Evolutionary conservation across 1,284 basidiomycete species (phyloP).

Genomic region (Agaricales sp.): DNA sequence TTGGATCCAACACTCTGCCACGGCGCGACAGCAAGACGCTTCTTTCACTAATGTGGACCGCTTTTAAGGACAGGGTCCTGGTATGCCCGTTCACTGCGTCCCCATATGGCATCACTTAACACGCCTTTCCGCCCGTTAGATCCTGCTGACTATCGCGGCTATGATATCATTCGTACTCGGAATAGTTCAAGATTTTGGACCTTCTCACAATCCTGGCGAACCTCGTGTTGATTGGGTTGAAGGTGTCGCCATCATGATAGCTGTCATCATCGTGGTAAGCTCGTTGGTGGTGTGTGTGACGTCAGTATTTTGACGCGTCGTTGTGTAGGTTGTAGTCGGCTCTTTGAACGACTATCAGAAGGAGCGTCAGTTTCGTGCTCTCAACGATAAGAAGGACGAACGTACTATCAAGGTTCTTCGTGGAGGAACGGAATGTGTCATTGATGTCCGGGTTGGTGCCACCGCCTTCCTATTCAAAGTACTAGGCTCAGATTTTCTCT

Average conservation of each 20-base stretch:
- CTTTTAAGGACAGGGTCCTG: conserved; percentile 92
- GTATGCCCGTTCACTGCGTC: conserved; percentile 33
- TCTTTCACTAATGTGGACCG: conserved; percentile 85
- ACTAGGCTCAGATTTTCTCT: conserved; percentile 4
- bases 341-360: conserved; percentile 95
- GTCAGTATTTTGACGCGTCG: conserved; percentile 2
- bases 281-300: conserved; percentile 3
- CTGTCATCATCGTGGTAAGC: conserved; percentile 72
- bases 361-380: conserved; percentile 86
- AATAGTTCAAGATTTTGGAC: conserved; percentile 88
- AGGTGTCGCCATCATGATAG: conserved; percentile 93
- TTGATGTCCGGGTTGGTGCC: conserved; percentile 65
- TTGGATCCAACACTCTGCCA: conserved; percentile 81
- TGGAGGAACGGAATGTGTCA: conserved; percentile 65
- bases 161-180: conserved; percentile 91
- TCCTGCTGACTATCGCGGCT: conserved; percentile 86
- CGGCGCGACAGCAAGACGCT: conserved; percentile 71
- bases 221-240: conserved; percentile 94
- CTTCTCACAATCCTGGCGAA: conserved; percentile 41
- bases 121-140: conserved; percentile 29
- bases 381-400: conserved; percentile 96
- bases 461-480: neutral
- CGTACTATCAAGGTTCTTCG: conserved; percentile 90
- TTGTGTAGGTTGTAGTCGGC: conserved; percentile 65
- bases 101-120: conserved; percentile 4